These are phyloP conservation scores for Acmispon strigosus DNA, from an alignment of 306 rosid genomes.

Conservation along the genomic window DNA sequence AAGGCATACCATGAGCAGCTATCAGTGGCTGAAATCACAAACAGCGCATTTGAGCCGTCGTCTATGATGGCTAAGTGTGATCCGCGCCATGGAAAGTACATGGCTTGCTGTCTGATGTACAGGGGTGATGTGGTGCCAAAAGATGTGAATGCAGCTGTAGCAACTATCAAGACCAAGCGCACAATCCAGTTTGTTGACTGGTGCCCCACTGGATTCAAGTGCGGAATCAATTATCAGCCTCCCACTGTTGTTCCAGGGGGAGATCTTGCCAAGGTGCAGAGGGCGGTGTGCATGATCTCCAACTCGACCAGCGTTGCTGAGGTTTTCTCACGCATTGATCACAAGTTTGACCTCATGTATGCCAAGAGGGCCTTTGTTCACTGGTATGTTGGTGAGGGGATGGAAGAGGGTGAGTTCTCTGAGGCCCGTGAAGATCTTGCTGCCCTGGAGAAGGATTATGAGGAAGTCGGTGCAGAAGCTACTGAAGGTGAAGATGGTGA, in stretches of 20 bases:
- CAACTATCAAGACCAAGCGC: slow-evolving; percentile 79
- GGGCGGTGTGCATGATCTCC: slow-evolving; percentile 84
- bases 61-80: slow-evolving; percentile 89
- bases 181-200: slow-evolving; percentile 77
- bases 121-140: slow-evolving; percentile 85
- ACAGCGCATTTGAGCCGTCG: slow-evolving; percentile 75
- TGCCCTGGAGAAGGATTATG: slow-evolving; percentile 71
- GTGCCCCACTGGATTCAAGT: slow-evolving; percentile 90
- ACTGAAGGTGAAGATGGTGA: slow-evolving; percentile 70
- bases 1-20: slow-evolving; percentile 86
- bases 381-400: slow-evolving; percentile 90
- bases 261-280: slow-evolving; percentile 77
- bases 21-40: slow-evolving; percentile 78
- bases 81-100: slow-evolving; percentile 52
- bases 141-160: slow-evolving; percentile 85
- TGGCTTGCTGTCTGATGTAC: slow-evolving; percentile 92
- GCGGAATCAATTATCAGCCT: slow-evolving; percentile 84
- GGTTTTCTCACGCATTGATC: slow-evolving; percentile 43
- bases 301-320: slow-evolving; percentile 81
- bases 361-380: slow-evolving; percentile 73
- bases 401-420: slow-evolving; percentile 92
- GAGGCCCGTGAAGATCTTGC: slow-evolving; percentile 93
- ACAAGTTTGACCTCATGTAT: slow-evolving; percentile 43
- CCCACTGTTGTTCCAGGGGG: slow-evolving; percentile 92
- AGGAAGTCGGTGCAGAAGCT: slow-evolving; percentile 80